A percentile compares a stretch with the other conserved stretches of the same genome.
phyloP scores from a whole-genome alignment of 768 basidiomycete genomes.

The Tricholoma sp. region DNA sequence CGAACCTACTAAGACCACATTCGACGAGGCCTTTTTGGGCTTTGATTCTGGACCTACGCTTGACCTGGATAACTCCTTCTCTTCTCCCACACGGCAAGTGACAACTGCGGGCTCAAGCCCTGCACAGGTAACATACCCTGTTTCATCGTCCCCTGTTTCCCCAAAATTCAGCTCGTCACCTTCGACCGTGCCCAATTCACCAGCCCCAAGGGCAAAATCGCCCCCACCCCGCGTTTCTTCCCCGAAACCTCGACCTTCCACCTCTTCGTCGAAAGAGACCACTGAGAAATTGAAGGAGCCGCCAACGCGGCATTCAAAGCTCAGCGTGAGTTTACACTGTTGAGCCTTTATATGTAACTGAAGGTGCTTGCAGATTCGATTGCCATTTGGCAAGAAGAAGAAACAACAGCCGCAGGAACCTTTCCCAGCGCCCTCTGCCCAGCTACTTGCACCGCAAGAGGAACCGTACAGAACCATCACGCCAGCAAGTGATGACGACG shows the following conservation, averaged over 20 bases:
- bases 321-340: constrained; percentile 56
- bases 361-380: constrained; percentile 49
- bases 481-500: constrained; percentile 64
- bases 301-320: constrained; percentile 61
- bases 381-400: constrained; percentile 78
- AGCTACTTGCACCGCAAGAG: constrained; percentile 37
- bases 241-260: constrained; percentile 56
- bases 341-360: not conserved
- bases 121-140: constrained; percentile 21
- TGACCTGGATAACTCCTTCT: constrained; percentile 35
- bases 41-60: constrained; percentile 35
- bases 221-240: constrained; percentile 50
- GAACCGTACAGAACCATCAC: constrained; percentile 36
- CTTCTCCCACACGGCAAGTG: constrained; percentile 19
- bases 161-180: constrained; percentile 37
- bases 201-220: constrained; percentile 37
- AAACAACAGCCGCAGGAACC: constrained; percentile 50
- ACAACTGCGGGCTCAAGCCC: constrained; percentile 9
- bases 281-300: constrained; percentile 55
- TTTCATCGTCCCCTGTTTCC: constrained; percentile 26
- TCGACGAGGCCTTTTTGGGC: constrained; percentile 55
- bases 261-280: constrained; percentile 54
- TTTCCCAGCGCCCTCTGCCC: constrained; percentile 35
- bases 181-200: constrained; percentile 28
- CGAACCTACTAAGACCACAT: constrained; percentile 18